Evolutionary conservation across 257 asterid species (phyloP), one percentile per base, ranked within the genome.

Genomic region (Solanum sitiens): DNA sequence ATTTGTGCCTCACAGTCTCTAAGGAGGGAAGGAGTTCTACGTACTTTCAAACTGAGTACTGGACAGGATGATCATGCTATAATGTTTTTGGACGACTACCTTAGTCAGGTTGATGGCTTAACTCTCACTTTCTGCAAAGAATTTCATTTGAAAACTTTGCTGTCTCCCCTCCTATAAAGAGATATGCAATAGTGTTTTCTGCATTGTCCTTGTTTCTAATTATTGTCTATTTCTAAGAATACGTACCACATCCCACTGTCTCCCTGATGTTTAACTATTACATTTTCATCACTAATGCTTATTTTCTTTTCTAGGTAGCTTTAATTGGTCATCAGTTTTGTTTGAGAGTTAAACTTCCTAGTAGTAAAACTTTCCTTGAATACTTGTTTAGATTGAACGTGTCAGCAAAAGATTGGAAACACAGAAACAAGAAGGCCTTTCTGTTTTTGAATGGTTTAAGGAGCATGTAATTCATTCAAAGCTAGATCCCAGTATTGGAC

Each of bases 31-130:
- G 87, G 90, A 50, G 91, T 93, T 85, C 72, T 97, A 89, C 98
- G 96, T 79, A 83, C 95, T 89, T 97, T 97, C 89, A 97, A 96
- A 91, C 89, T 97, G 88, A 97, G 90, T 90, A 94, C 95, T 70
- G 99, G 99, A 85, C 99, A 96, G 91, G 98, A 97, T 59, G 99
- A 97, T 90, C 98, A 94, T 92, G 99, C 99, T 77, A 88, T 97
- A 86, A 97, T 97, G 98, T 93, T 97, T 89, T 20, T 89, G 80
- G 98, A 95, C 33, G 95, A 97, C 92, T 97, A 97, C 91, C 59
- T 92, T 63, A 95, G 88, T 88, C 98, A 95, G 98, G 99, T 95
- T 89, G 79, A 91, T 91, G 61, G 50, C 61, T 27, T 79, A 25
- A 79, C 42, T 79, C 30, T 88, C 67, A 79, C 86, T 87, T 25